Evolutionary conservation across 306 rosid species (phyloP), one percentile per base, ranked within the genome.

Genomic region (Castanea mollissima): DNA sequence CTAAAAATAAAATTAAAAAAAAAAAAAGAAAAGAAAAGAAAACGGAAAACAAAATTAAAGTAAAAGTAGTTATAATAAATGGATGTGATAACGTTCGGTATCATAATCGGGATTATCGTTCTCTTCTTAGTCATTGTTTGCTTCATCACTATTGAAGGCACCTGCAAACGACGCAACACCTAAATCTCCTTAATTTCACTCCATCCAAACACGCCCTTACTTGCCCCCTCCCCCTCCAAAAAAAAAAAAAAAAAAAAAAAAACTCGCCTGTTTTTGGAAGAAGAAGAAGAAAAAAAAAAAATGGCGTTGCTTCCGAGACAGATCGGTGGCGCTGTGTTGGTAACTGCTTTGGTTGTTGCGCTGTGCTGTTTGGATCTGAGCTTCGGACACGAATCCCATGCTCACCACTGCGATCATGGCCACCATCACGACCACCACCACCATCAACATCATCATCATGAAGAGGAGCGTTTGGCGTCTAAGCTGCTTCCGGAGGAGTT

Each of bases 41-140:
- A 25, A 2, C 0, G 1, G 14, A 49, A 75, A 71, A 63, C 38
- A 19, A 21, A 2, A 41, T 27, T 4, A 67, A 27, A 20, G 7
- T 41, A 1, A 29, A 10, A 0, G 5, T 49, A 0, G 54, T 11
- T 3, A 56, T 19, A 21, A 4, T 65, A 71, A 25, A 92, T 91
- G 99, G 99, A 92, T 85, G 89, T 88, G 0, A 63, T 92, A 69
- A 80, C 92, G 4, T 94, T 92, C 87, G 99, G 99, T 51, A 80
- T 92, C 27, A 94, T 92, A 86, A 69, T 94, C 76, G 94, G 80
- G 54, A 81, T 92, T 59, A 91, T 94, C 58, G 56, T 94, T n/a
- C 92, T 94, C 71, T 92, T 92, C 83, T 80, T 94, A 35, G 58
- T 29, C 4, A 72, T 79, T 25, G 92, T 94, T 56, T 87, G 97